Conservation (phyloP, 1,284 basidiomycete genomes). For the Puccinia coronata region DNA sequence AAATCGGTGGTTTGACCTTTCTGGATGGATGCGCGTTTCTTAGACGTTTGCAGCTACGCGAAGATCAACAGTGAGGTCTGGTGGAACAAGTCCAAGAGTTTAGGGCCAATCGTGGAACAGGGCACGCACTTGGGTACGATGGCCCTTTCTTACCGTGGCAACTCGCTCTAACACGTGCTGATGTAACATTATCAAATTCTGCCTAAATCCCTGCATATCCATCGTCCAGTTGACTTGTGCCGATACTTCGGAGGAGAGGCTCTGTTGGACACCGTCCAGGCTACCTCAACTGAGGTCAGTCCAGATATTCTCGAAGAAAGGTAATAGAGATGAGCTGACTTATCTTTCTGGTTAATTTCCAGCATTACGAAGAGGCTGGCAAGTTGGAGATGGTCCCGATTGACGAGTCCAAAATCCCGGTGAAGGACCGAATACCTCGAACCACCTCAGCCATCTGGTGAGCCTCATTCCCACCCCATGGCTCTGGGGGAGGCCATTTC, state of each 20-base stretch:
- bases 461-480: not conserved
- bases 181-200: no score
- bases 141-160: not conserved
- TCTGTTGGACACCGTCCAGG: constrained; percentile 75
- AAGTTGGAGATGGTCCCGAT: constrained; percentile 76
- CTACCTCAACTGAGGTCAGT: constrained; percentile 55
- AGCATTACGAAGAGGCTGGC: constrained; percentile 88
- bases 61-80: constrained; percentile 62
- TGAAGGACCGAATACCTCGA: constrained; percentile 66
- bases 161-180: not conserved
- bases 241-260: constrained; percentile 98
- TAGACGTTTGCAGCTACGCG: constrained; percentile 49
- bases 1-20: not conserved
- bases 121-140: constrained; percentile 74
- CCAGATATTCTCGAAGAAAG: not conserved
- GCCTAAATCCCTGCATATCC: not conserved
- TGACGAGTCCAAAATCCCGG: constrained; percentile 74
- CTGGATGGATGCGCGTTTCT: not conserved
- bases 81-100: constrained; percentile 94
- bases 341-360: not conserved
- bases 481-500: not conserved
- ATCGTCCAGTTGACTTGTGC: constrained; percentile 68
- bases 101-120: constrained; percentile 91
- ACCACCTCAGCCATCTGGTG: constrained; percentile 60
- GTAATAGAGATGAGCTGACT: not conserved